Base-by-base conservation (phyloP, 495 filamentous ascomycete species). In the Xylaria bambusicola region DNA sequence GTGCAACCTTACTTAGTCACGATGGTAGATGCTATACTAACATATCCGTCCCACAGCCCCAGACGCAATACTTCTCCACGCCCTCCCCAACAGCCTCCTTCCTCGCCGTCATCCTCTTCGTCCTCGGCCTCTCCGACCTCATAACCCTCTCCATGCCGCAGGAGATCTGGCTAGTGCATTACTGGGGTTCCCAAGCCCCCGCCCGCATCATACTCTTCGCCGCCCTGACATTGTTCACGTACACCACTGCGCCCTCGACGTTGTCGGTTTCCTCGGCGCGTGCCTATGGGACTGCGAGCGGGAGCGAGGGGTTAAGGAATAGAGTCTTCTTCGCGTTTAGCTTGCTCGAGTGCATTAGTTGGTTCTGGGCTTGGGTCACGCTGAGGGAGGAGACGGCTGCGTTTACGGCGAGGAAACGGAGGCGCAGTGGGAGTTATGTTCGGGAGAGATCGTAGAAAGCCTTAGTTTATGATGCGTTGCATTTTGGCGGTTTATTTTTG, bases 291-390 rank as follows among this genome's bases (percentile, higher is more conserved):
- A 55, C 67, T 56, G 55, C 64, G 29, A 75, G 71, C 74, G 75
- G 73, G 58, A 62, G 70, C 69, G 88, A 84, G 58, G 83, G 85
- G 33, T 66, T 94, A 67, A 89, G 90, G 75, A 93, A 91, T 66
- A 73, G 88, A 24, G 79, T 93, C 6, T 85, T 94, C 10, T 95
- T 97, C 66, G 87, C 89, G 0, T 95, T 88, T 74, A 85, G 82
- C 13, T 92, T 95, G 68, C 69, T 94, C 73, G 92, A 97, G 77
- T 86, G 92, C 73, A 77, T 91, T 66, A 81, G 83, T 52, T 96
- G 91, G 92, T 90, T 95, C 70, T 97, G 91, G 90, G 87, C 90
- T 23, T 80, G 74, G 72, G 73, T 82, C 20, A 84, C 77, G 40
- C 63, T 86, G 62, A 75, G 77, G 55, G 79, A 84, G 62, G 79